Evolutionary conservation across 768 basidiomycete species (phyloP), one percentile per base, ranked within the genome.

Genomic region (Psilocybe azurescens): DNA sequence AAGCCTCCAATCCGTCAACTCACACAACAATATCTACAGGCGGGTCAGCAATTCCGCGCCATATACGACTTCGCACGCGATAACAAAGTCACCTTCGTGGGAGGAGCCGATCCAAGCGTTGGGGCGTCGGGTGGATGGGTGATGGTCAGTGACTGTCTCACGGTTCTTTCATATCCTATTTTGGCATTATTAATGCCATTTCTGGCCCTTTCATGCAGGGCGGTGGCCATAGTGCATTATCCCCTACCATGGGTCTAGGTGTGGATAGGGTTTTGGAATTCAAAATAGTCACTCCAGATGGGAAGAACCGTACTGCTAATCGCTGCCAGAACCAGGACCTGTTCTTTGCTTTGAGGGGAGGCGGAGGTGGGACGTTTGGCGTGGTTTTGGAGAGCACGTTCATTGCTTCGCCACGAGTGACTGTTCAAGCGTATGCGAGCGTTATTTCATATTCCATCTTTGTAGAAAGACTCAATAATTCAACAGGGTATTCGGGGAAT

Each of bases 291-390:
- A 82, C 81, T 0, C 79, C 83, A 1, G 78, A 81, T 62, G 83
- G 81, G 14, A 36, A 69, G n/a, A 65, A 70, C 59, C 75, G 76
- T 29, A 75, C 75, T 7, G 81, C 74, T 11, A 83, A 82, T 65
- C 72, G 69, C 3, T 75, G 74, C 64, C 78, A 81, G 61, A 79
- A 83, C 54, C 20, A 63, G 2, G 81, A 84, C 63, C 72, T 83
- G 1, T 82, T 81, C 70, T 83, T 73, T 62, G 82, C 81, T 0
- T 68, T 83, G 7, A 77, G 82, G 30, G 82, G 82, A 5, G 82
- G 70, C 13, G 73, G 73, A 11, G 82, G 81, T 32, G 75, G 78
- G 28, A 83, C 80, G 0, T 83, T 78, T 52, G 76, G 75, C 36
- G 74, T 75, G 18, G 75, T 83, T 33, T 52, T 75, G 1, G 72